A percentile compares a stretch with the other conserved stretches of the same genome.
Conservation (phyloP, 805 yeast genomes). For the Starmerella bombi region DNA sequence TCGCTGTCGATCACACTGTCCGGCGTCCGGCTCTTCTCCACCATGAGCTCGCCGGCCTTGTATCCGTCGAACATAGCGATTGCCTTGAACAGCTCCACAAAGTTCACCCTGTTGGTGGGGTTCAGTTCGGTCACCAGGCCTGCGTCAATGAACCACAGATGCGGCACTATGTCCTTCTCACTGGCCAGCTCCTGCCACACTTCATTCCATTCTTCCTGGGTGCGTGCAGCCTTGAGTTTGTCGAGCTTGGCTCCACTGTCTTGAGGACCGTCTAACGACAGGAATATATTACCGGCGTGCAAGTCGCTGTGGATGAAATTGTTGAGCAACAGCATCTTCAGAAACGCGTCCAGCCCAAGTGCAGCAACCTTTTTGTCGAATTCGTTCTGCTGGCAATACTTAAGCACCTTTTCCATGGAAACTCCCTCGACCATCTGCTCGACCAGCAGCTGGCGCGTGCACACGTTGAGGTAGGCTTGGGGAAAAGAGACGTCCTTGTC, state of each 20-base stretch:
- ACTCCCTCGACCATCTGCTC: constrained; percentile 79
- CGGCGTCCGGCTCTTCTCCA: constrained; percentile 88
- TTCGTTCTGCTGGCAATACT: constrained; percentile 23
- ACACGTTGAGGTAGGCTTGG: constrained; percentile 48
- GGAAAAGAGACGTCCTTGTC: constrained; percentile 64
- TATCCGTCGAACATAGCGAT: constrained; percentile 88
- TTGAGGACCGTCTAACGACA: constrained; percentile 23
- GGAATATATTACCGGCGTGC: constrained; percentile 91
- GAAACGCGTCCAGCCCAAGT: constrained; percentile 77
- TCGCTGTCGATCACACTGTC: constrained; percentile 79
- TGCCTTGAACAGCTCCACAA: constrained; percentile 78
- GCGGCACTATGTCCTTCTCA: constrained; percentile 58
- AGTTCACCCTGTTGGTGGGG: constrained; percentile 62
- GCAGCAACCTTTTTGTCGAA: constrained; percentile 48
- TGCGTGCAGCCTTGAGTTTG: constrained; percentile 19
- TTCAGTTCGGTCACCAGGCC: constrained; percentile 88
- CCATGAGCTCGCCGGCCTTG: constrained; percentile 88
- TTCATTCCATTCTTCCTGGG: constrained; percentile 34
- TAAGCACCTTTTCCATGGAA: constrained; percentile 60
- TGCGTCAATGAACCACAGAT: constrained; percentile 80
- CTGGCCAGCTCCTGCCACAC: constrained; percentile 34
- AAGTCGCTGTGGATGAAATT: constrained; percentile 93
- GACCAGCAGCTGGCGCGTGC: constrained; percentile 61
- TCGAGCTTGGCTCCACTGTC: constrained; percentile 17
- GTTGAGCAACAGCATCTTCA: constrained; percentile 84